Evolutionary conservation across 2,329 filamentous ascomycete genomes (phyloP), one percentile per base, ranked within the genome.

Genomic region (Fusarium fujikuroi): DNA sequence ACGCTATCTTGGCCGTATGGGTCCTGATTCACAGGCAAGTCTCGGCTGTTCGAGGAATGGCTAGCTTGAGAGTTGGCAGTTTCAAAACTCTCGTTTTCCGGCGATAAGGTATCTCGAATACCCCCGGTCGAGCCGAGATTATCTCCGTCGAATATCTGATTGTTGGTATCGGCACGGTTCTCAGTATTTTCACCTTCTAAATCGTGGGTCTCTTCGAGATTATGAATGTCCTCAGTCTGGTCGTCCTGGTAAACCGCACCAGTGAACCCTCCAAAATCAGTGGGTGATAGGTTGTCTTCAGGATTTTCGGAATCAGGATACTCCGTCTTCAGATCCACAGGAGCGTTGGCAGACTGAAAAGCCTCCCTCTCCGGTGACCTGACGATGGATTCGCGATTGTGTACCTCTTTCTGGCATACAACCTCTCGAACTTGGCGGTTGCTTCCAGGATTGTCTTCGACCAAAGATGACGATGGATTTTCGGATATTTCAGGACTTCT

Each of bases 61-160:
- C 36, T 66, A 21, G 52, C 47, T 34, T 43, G 46, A 34, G 65
- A 47, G 15, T 44, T 62, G 30, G 49, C 47, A 34, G 66, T 54
- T 36, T 70, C 53, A 25, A 52, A 56, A 21, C 57, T 70, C 30
- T 59, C 32, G 36, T 43, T 23, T 21, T 46, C 66, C 23, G 39
- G 19, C 15, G 50, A 52, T 21, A 52, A 34, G 28, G 21, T 63
- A 37, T 52, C 49, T 39, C 36, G 63, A 21, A 47, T 30, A 23
- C 28, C 23, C 37, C 47, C 16, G n/a, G 49, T 44, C 28, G 58
- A 49, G 15, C 11, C 32, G 7, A 52, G 30, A 30, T 30, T 53
- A 28, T 50, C 25, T 43, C 42, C 50, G 14, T 30, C 57, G 9
- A 57, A 30, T 34, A 28, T 23, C 40, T 52, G 57, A 15, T 30